Conservation (phyloP, 1,284 basidiomycete genomes). For the Cystobasidiaceae sp. region DNA sequence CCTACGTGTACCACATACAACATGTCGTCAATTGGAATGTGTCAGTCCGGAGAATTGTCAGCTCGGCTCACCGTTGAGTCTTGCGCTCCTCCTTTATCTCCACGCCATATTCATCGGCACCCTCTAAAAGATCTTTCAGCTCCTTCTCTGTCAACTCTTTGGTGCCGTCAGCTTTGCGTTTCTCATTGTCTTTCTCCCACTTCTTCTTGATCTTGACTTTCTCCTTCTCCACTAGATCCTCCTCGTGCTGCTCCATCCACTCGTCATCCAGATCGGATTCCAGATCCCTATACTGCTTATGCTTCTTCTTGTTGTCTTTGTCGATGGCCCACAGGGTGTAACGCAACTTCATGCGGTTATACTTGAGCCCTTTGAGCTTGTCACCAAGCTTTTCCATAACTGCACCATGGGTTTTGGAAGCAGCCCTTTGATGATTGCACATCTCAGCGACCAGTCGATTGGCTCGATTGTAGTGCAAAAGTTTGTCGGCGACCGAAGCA, state of each 20-base stretch:
- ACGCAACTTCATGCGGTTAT: conserved; percentile 61
- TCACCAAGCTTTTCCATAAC: conserved; percentile 87
- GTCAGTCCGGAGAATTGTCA: background rate
- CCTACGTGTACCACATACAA: conserved; percentile 1
- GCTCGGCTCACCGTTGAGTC: conserved; percentile 56
- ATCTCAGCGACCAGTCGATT: conserved; percentile 91
- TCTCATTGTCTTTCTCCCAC: conserved; percentile 80
- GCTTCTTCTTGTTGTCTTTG: conserved; percentile 57
- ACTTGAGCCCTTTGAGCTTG: conserved; percentile 71
- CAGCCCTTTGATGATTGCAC: conserved; percentile 94
- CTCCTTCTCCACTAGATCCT: conserved; percentile 69
- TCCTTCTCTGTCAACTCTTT: conserved; percentile 55
- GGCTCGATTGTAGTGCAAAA: conserved; percentile 90
- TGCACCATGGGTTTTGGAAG: conserved; percentile 81
- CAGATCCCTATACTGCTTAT: conserved; percentile 53
- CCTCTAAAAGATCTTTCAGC: conserved; percentile 61
- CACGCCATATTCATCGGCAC: conserved; percentile 71
- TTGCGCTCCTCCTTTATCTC: conserved; percentile 75
- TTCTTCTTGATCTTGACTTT: conserved; percentile 64
- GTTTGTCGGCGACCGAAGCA: conserved; percentile 78
- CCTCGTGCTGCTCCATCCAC: conserved; percentile 77
- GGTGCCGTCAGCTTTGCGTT: conserved; percentile 66
- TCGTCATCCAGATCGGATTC: conserved; percentile 94
- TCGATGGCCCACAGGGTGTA: conserved; percentile 37
- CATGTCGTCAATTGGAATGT: background rate